A percentile compares a stretch with the other conserved stretches of the same genome.
phyloP scores from a whole-genome alignment of 2,329 filamentous ascomycete species.

The Aspergillus sp. region DNA sequence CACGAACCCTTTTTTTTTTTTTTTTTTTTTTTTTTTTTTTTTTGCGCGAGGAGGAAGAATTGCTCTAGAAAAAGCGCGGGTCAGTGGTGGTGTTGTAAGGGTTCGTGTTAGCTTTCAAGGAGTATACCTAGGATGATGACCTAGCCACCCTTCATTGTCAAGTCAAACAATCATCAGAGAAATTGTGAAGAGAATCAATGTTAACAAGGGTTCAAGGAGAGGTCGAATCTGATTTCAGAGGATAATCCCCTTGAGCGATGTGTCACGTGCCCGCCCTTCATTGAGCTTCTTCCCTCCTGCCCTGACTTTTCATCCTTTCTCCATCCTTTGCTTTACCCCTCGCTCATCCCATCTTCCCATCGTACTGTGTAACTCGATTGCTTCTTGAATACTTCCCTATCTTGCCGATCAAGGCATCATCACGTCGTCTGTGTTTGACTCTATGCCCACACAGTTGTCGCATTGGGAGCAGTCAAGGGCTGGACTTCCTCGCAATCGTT shows the following conservation, averaged over 20 bases:
- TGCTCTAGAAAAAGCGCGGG: not conserved
- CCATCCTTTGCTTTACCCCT: slow-evolving; percentile 7
- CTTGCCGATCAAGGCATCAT: not conserved
- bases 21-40: too few relatives aligned
- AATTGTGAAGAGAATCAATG: not conserved
- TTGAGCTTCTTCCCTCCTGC: not conserved
- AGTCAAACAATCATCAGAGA: not conserved
- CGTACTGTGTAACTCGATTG: slow-evolving; percentile 11
- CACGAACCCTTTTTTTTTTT: too few relatives aligned
- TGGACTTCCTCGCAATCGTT: not conserved
- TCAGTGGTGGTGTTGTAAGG: not conserved
- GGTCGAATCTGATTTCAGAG: not conserved
- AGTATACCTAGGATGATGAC: not conserved
- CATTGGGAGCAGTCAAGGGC: not conserved
- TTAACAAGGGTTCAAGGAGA: not conserved
- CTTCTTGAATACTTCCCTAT: slow-evolving; percentile 6
- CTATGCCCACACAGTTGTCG: slow-evolving; percentile 14
- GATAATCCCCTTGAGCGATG: not conserved
- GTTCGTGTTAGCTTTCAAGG: not conserved
- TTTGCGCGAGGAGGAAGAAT: too few relatives aligned
- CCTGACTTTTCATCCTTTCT: slow-evolving; percentile 2
- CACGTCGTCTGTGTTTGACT: slow-evolving; percentile 2
- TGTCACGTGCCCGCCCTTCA: slow-evolving; percentile 16
- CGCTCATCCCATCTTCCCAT: slow-evolving; percentile 4
- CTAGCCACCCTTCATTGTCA: slow-evolving; percentile 60